Percentiles rank a stretch among this genome's conserved stretches.
Evolutionary conservation across 2,329 filamentous ascomycete species (phyloP).

Genomic region (Stachybotrys echinatus): DNA sequence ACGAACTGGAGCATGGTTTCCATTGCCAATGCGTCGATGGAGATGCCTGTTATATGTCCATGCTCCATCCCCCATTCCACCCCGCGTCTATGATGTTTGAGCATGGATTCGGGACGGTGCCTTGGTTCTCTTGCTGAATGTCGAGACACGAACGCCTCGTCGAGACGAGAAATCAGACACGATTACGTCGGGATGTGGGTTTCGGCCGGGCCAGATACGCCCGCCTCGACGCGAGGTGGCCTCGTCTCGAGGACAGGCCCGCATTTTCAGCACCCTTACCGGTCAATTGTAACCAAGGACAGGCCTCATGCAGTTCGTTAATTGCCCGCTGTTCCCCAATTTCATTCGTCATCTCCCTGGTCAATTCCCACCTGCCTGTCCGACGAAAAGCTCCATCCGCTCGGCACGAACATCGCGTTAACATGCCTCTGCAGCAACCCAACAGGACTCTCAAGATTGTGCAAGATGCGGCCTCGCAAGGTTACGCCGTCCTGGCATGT

Average conservation of each 20-base stretch:
- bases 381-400: neutral
- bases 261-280: neutral
- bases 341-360: neutral
- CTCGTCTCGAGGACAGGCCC: neutral
- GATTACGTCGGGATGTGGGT: too few species aligned
- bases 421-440: neutral
- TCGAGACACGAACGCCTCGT: neutral
- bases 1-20: neutral
- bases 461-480: neutral
- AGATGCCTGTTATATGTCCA: neutral
- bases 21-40: neutral
- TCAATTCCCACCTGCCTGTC: neutral
- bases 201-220: too few species aligned
- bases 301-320: neutral
- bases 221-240: neutral
- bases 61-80: neutral
- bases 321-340: neutral
- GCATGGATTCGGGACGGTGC: neutral
- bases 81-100: neutral
- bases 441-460: conserved; percentile 1
- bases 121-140: too few species aligned
- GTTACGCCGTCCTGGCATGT: conserved; percentile 48
- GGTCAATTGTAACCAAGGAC: neutral
- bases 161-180: too few species aligned
- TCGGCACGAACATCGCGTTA: neutral